phyloP scores from a whole-genome alignment of 169 alveolate genomes.

The Plasmodium inui region DNA sequence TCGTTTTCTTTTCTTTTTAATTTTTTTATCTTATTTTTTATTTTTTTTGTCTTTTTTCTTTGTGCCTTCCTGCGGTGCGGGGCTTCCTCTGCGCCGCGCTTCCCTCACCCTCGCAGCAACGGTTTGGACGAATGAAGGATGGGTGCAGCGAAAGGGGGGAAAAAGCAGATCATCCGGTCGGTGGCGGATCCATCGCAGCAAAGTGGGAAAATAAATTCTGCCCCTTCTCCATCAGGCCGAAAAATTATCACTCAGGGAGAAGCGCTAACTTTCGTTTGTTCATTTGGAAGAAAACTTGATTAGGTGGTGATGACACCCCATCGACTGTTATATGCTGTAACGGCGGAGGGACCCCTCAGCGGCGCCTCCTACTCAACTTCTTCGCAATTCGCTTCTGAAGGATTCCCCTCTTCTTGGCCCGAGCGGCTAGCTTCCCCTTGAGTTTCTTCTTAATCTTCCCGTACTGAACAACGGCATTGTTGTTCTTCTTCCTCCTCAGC shows the following conservation, averaged over 20 bases:
- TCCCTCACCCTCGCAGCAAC: background rate
- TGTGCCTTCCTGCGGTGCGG: background rate
- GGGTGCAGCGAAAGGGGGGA: background rate
- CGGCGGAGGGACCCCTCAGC: background rate
- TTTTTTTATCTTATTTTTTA: no score
- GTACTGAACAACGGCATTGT: constrained; percentile 32
- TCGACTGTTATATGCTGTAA: background rate
- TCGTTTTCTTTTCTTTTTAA: no score
- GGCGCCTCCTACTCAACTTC: constrained; percentile 37
- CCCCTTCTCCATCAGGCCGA: background rate
- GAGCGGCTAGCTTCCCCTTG: constrained; percentile 53
- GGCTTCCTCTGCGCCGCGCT: background rate
- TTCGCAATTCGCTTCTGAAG: constrained; percentile 35
- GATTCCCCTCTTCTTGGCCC: constrained; percentile 60
- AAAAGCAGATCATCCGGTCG: no score
- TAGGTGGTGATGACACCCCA: background rate
- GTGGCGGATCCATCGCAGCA: no score
- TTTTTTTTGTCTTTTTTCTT: no score
- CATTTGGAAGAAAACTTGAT: background rate
- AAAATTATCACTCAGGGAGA: background rate
- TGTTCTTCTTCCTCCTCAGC: constrained; percentile 26
- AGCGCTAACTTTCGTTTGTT: background rate
- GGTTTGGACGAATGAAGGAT: background rate
- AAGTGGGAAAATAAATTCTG: no score
- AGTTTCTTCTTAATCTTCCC: constrained; percentile 57